Percentiles rank a stretch among this genome's conserved stretches.
phyloP scores from a whole-genome alignment of 176 grass and related monocot species.

The Raddia distichophylla region DNA sequence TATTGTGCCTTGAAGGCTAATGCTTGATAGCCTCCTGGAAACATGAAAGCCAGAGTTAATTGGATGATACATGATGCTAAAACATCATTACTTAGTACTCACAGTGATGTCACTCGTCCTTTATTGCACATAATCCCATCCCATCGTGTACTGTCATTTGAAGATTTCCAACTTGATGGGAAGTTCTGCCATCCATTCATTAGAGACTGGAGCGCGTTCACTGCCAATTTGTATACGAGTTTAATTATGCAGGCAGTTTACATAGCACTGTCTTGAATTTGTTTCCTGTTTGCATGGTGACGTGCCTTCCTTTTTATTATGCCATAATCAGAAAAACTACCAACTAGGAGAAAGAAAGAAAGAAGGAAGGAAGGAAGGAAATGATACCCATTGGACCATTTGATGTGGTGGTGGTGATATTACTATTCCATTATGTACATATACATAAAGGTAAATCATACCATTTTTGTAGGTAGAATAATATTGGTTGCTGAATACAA shows the following conservation, averaged over 20 bases:
- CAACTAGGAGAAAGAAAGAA: slow-evolving; percentile 32
- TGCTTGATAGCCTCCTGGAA: slow-evolving; percentile 54
- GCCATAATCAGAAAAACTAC: neutral
- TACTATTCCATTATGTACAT: slow-evolving; percentile 18
- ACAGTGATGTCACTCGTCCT: slow-evolving; percentile 42
- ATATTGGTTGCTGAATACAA: slow-evolving; percentile 12
- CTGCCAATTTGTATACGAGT: slow-evolving; percentile 37
- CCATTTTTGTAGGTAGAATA: neutral
- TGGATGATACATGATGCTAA: slow-evolving; percentile 12
- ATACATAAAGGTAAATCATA: neutral
- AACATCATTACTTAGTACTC: slow-evolving; percentile 29
- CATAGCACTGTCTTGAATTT: neutral
- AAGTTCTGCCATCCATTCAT: slow-evolving; percentile 45
- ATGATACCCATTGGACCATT: neutral
- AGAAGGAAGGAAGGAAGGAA: neutral
- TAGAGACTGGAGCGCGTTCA: slow-evolving; percentile 47
- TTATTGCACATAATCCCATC: slow-evolving; percentile 46
- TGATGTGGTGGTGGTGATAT: slow-evolving; percentile 17
- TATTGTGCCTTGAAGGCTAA: slow-evolving; percentile 50
- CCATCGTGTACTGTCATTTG: slow-evolving; percentile 45
- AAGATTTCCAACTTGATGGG: slow-evolving; percentile 49
- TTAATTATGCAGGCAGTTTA: slow-evolving; percentile 28
- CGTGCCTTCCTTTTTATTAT: neutral
- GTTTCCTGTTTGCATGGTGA: slow-evolving; percentile 26
- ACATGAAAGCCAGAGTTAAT: slow-evolving; percentile 20